phyloP scores from a whole-genome alignment of 164 flowering plant genomes.

The Echeveria elegans region DNA sequence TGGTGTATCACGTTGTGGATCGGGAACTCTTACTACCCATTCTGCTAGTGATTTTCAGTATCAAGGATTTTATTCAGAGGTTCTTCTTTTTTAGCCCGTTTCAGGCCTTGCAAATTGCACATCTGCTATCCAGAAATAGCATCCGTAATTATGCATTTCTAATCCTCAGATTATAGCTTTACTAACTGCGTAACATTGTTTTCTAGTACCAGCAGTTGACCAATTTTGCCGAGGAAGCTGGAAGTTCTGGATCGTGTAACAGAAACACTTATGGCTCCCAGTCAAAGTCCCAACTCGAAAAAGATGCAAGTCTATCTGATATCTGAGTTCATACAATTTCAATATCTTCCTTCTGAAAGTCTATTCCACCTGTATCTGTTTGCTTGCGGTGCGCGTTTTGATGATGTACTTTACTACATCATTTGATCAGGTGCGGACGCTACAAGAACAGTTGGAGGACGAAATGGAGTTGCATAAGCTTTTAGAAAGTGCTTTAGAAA shows the following conservation, averaged over 20 bases:
- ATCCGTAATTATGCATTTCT: background rate
- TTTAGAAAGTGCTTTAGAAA: slow-evolving; percentile 42
- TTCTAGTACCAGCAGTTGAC: slow-evolving; percentile 14
- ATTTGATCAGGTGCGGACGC: slow-evolving; percentile 37
- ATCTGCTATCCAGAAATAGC: background rate
- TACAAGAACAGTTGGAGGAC: slow-evolving; percentile 39
- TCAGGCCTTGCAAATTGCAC: slow-evolving; percentile 3
- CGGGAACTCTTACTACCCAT: background rate
- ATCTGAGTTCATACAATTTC: background rate
- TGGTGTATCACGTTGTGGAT: background rate
- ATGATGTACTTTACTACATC: background rate
- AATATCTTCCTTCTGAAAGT: background rate
- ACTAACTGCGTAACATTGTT: background rate
- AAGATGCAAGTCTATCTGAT: slow-evolving; percentile 42
- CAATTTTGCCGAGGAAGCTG: slow-evolving; percentile 15
- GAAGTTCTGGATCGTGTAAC: slow-evolving; percentile 17
- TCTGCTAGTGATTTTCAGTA: slow-evolving; percentile 18
- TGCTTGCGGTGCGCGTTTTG: background rate
- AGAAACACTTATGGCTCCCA: slow-evolving; percentile 19
- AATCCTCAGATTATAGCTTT: background rate
- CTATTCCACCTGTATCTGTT: background rate
- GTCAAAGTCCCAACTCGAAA: slow-evolving; percentile 52
- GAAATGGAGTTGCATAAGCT: slow-evolving; percentile 50
- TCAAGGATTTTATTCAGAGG: slow-evolving; percentile 13
- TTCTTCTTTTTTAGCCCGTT: slow-evolving; percentile 9